Evolutionary conservation across 2,329 filamentous ascomycete genomes (phyloP).

Genomic region (Huntiella moniliformis): DNA sequence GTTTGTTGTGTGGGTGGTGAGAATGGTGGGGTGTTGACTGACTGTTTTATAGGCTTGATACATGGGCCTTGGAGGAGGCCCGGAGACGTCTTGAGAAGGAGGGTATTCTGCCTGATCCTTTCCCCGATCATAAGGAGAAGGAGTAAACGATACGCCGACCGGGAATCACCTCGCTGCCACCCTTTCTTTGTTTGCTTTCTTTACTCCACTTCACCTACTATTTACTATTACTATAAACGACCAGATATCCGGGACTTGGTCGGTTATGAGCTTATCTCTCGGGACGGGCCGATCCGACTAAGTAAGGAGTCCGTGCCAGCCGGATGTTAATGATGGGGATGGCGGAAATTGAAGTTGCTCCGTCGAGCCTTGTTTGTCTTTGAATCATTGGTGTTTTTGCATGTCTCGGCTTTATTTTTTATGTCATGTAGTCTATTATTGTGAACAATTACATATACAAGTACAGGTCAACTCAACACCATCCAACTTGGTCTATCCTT

Average conservation of each 20-base stretch:
- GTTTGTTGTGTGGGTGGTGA: conserved; percentile 23
- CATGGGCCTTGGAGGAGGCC: conserved; percentile 95
- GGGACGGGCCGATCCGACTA: neutral
- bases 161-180: conserved; percentile 15
- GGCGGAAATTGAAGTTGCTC: neutral
- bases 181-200: neutral
- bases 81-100: conserved; percentile 87
- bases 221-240: conserved; percentile 7
- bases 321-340: conserved; percentile 5
- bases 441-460: no score
- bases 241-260: conserved; percentile 3
- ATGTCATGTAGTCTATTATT: no score
- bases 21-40: neutral
- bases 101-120: conserved; percentile 72
- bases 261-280: neutral
- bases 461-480: no score
- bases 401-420: neutral
- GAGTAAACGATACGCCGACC: conserved; percentile 17
- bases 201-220: neutral
- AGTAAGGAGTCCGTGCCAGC: conserved; percentile 10
- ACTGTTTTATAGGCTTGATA: conserved; percentile 63
- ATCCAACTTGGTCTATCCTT: conserved; percentile 9
- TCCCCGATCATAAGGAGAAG: conserved; percentile 36
- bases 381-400: neutral
- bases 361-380: no score